Evolutionary conservation across 768 basidiomycete genomes (phyloP).

Genomic region (Trametes maxima): DNA sequence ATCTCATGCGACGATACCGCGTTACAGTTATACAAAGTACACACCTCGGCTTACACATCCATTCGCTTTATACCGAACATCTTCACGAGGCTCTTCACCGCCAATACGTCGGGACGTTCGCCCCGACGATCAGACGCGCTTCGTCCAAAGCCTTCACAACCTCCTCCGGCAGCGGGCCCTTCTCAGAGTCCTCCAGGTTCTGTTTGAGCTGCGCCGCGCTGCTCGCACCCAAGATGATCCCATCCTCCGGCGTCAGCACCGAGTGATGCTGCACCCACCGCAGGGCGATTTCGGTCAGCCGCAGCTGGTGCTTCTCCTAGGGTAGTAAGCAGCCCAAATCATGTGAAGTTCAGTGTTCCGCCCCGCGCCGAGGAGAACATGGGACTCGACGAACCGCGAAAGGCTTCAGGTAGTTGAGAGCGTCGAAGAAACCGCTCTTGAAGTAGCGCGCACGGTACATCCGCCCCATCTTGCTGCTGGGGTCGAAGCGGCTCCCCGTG

Average conservation of each 20-base stretch:
- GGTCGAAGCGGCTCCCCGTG: slow-evolving; percentile 46
- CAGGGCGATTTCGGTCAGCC: slow-evolving; percentile 55
- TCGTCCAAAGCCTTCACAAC: slow-evolving; percentile 54
- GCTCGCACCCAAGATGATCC: slow-evolving; percentile 52
- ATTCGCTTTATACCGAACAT: neutral
- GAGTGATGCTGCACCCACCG: slow-evolving; percentile 68
- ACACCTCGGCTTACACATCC: neutral
- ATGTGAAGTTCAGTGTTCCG: neutral
- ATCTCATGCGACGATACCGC: too few species aligned
- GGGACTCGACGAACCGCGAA: slow-evolving; percentile 39
- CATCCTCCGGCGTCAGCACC: slow-evolving; percentile 43
- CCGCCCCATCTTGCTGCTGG: slow-evolving; percentile 39
- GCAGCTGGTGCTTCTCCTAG: slow-evolving; percentile 48
- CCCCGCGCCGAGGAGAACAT: neutral
- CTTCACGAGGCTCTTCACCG: slow-evolving; percentile 13
- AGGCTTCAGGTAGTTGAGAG: slow-evolving; percentile 42
- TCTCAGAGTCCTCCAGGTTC: slow-evolving; percentile 49
- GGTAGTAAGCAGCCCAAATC: neutral
- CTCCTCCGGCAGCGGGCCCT: slow-evolving; percentile 56
- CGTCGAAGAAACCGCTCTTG: slow-evolving; percentile 45
- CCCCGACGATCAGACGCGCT: slow-evolving; percentile 44
- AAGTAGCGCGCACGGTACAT: slow-evolving; percentile 51
- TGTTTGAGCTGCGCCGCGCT: slow-evolving; percentile 46
- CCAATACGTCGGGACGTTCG: slow-evolving; percentile 29
- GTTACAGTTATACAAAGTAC: neutral